These are phyloP conservation scores for Candida easanensis DNA, from an alignment of 805 yeast species.

Conservation along the genomic window DNA sequence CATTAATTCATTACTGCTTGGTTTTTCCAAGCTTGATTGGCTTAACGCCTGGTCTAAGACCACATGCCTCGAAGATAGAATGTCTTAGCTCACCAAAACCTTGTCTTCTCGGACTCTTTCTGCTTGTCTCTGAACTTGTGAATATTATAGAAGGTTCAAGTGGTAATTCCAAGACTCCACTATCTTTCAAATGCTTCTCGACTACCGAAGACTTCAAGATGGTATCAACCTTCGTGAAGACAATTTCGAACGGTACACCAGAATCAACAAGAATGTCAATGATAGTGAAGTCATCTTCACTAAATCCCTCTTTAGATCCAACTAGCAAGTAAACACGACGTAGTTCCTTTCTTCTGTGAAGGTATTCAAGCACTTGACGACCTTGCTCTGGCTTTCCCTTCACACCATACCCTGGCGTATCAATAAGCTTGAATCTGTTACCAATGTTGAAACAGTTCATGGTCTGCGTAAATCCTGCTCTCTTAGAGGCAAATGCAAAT, in stretches of 20 bases:
- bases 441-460: constrained; percentile 72
- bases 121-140: constrained; percentile 46
- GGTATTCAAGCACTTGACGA: constrained; percentile 57
- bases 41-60: constrained; percentile 29
- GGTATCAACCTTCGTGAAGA: constrained; percentile 75
- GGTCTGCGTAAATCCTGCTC: constrained; percentile 57
- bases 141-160: constrained; percentile 43
- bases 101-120: constrained; percentile 35
- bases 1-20: neutral
- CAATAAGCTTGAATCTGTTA: constrained; percentile 62
- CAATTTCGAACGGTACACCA: constrained; percentile 70
- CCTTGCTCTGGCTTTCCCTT: constrained; percentile 71
- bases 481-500: constrained; percentile 52
- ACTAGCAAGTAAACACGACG: constrained; percentile 59
- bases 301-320: constrained; percentile 58
- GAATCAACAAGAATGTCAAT: constrained; percentile 45
- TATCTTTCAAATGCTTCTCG: constrained; percentile 35
- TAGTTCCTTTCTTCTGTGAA: constrained; percentile 51
- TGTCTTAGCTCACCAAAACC: constrained; percentile 55
- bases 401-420: constrained; percentile 89
- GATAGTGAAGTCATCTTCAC: constrained; percentile 52
- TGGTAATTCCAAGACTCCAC: constrained; percentile 40
- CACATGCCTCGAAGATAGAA: constrained; percentile 53
- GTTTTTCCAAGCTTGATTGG: constrained; percentile 18
- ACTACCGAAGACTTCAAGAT: constrained; percentile 38